Evolutionary conservation across 352 stramenopile genomes (phyloP), one percentile per base, ranked within the genome.

Genomic region (Plasmopara halstedii): DNA sequence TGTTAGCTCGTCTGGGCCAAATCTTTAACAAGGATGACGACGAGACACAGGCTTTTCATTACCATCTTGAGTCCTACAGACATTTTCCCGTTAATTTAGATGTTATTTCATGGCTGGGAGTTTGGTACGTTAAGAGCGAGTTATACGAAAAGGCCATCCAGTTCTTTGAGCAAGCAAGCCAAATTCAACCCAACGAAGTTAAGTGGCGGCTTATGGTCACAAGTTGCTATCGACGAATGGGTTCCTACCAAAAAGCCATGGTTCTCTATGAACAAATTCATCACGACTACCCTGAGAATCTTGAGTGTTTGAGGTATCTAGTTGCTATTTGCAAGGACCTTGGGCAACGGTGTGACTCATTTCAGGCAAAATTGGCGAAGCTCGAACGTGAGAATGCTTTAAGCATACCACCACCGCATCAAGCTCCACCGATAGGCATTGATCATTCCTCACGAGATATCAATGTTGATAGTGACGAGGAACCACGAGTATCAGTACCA

Each of bases 161-260:
- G 38, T 98, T 97, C 61, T 98, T 98, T 46, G 79, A 98, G 55
- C 76, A 89, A 19, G 95, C 95, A 43, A 83, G 85, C 33, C 76
- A 97, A 48, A 96, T 98, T 39, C 84, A 98, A 47, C 93, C 94
- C 11, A 90, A 72, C 19, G 94, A 98, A 52, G 86, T 98, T 42
- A 98, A 98, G 56, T 98, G 94, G 94, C 66, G 85, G 8, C 81
- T 98, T 45, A 98, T 98, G 94, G 85, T 98, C 34, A 96, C 92
- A 11, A 96, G 78, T 56, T 98, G 94, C 58, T 97, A 98, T 59
- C 79, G 94, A n/a, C 76, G 94, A 40, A 95, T 97, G 81, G 90
- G 88, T 4, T 76, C 88, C 15, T 96, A 96, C 54, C 75, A 94
- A 32, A 85, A 87, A 17, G 94, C 94, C 14, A 86, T 98, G 56